Conservation (phyloP, 305 asterid genomes). For the Coffea humblotiana region DNA sequence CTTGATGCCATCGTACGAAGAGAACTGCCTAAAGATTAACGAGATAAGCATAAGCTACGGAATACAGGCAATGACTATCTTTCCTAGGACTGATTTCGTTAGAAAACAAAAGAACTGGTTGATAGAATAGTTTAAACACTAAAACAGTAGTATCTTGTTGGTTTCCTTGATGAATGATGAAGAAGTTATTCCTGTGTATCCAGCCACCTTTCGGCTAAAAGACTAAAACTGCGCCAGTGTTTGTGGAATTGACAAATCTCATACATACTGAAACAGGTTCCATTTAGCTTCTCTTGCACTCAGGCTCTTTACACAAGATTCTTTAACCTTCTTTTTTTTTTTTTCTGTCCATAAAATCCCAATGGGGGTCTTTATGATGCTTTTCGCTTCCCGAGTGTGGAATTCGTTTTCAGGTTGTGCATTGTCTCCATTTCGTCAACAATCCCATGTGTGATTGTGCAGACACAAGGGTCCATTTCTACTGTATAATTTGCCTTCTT, state of each 20-base stretch:
- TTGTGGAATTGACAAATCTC: neutral
- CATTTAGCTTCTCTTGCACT: neutral
- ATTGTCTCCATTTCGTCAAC: too few relatives aligned
- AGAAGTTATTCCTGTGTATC: neutral
- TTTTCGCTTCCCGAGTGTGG: slow-evolving; percentile 3
- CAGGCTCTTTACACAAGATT: slow-evolving; percentile 3
- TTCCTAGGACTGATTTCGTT: neutral
- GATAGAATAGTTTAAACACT: neutral
- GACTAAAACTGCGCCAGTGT: neutral
- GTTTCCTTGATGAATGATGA: slow-evolving; percentile 9
- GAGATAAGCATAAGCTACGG: neutral
- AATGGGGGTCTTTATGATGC: neutral
- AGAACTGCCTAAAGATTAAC: neutral
- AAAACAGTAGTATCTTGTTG: neutral
- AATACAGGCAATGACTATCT: neutral
- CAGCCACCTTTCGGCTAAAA: slow-evolving; percentile 17
- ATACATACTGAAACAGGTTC: neutral
- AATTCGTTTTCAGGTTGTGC: neutral
- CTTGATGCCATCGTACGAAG: slow-evolving; percentile 39
- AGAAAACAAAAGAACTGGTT: neutral
- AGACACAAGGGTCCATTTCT: neutral
- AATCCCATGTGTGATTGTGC: neutral
- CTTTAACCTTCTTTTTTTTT: neutral
- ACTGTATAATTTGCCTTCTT: neutral
- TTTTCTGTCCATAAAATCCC: neutral